Evolutionary conservation across 768 basidiomycete genomes (phyloP).

Genomic region (Postia placenta): DNA sequence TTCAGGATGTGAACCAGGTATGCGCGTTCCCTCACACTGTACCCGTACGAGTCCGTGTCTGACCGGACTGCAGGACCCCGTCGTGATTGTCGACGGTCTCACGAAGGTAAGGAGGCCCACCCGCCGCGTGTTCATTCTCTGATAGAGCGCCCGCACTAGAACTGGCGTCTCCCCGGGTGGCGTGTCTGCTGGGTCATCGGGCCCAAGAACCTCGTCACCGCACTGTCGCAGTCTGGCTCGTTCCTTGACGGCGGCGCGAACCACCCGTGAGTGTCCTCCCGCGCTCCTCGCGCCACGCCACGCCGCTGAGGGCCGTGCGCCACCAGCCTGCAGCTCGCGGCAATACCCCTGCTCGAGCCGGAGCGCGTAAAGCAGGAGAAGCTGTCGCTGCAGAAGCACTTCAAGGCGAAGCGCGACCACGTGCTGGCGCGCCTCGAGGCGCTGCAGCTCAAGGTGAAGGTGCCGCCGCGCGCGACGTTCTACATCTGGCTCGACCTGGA

Average conservation of each 20-base stretch:
- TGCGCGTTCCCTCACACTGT: conserved; percentile 7
- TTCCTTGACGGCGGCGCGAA: conserved; percentile 95
- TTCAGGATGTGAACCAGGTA: conserved; percentile 81
- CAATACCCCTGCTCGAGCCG: conserved; percentile 77
- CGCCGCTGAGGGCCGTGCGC: neutral
- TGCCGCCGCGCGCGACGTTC: conserved; percentile 80
- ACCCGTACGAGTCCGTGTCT: neutral
- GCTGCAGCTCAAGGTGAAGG: conserved; percentile 70
- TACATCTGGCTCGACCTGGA: conserved; percentile 93
- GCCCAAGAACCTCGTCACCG: conserved; percentile 82
- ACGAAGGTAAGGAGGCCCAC: conserved; percentile 77
- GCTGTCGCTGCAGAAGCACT: conserved; percentile 83
- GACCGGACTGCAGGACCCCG: conserved; percentile 51
- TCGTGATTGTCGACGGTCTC: conserved; percentile 85
- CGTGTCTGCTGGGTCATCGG: conserved; percentile 91
- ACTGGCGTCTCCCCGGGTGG: conserved; percentile 95
- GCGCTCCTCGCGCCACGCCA: neutral
- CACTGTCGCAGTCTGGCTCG: conserved; percentile 88
- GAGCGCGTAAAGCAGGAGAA: conserved; percentile 65
- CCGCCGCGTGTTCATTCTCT: neutral
- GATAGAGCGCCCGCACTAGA: conserved; percentile 38
- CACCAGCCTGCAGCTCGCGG: conserved; percentile 79
- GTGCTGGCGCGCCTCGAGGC: conserved; percentile 75
- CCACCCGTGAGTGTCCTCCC: conserved; percentile 59
- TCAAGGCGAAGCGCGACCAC: conserved; percentile 88